Conservation (phyloP, 371 early-diverging fungal genomes). For the Mortierella sp. region DNA sequence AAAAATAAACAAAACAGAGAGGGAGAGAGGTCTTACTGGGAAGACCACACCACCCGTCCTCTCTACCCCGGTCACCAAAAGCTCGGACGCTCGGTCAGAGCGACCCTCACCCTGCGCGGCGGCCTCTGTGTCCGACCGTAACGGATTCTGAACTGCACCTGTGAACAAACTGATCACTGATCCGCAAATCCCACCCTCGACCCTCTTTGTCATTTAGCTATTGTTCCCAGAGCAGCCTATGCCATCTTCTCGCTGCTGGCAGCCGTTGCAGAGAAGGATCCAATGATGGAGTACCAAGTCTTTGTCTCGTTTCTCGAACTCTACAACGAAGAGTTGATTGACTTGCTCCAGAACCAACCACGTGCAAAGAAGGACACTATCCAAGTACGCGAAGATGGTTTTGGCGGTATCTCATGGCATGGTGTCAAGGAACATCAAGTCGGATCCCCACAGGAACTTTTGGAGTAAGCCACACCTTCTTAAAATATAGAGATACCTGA, state of each 20-base stretch:
- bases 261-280: conserved; percentile 47
- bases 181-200: too few species aligned
- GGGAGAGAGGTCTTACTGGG: too few species aligned
- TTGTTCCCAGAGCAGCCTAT: conserved; percentile 88
- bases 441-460: conserved; percentile 75
- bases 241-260: conserved; percentile 65
- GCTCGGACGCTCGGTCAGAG: too few species aligned
- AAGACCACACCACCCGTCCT: too few species aligned
- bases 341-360: conserved; percentile 75
- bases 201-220: conserved; percentile 60
- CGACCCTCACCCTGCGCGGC: too few species aligned
- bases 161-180: too few species aligned
- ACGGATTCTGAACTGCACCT: too few species aligned
- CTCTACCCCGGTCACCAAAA: too few species aligned
- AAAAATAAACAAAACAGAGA: too few species aligned
- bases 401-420: conserved; percentile 90
- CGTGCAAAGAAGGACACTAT: conserved; percentile 58
- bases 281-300: conserved; percentile 64
- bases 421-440: conserved; percentile 90
- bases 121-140: too few species aligned
- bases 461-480: conserved; percentile 65
- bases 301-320: conserved; percentile 91
- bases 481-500: too few species aligned
- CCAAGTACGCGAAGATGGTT: conserved; percentile 91
- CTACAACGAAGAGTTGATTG: conserved; percentile 97